Evolutionary conservation across 2,329 filamentous ascomycete species (phyloP).

Genomic region (Monilinia vaccinii-corymbosi): DNA sequence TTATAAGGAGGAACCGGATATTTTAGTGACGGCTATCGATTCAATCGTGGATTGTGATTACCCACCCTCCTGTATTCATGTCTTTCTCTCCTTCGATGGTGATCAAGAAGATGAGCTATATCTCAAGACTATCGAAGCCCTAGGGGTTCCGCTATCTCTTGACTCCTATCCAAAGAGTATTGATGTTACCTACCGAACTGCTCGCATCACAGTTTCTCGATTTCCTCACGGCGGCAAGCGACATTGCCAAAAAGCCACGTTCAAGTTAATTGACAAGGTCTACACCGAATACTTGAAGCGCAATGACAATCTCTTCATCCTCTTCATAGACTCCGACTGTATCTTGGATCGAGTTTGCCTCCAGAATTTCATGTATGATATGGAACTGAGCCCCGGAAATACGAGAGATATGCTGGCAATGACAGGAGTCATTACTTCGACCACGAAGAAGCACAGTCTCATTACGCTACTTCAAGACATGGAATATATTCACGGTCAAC

Average conservation of each 20-base stretch:
- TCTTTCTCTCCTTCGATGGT: conserved; percentile 93
- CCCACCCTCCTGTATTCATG: conserved; percentile 81
- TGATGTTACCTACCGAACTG: conserved; percentile 74
- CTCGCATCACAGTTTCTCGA: conserved; percentile 80
- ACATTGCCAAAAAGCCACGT: conserved; percentile 87
- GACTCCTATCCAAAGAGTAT: conserved; percentile 81
- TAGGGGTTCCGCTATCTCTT: conserved; percentile 71
- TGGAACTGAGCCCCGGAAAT: conserved; percentile 93
- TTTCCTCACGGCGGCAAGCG: conserved; percentile 92
- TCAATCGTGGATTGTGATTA: conserved; percentile 94
- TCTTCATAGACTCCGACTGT: conserved; percentile 97
- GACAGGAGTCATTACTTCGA: conserved; percentile 95
- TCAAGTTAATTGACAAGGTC: conserved; percentile 85
- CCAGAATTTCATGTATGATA: conserved; percentile 97
- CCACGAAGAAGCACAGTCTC: conserved; percentile 76
- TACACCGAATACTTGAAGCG: conserved; percentile 78
- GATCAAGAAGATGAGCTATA: conserved; percentile 84
- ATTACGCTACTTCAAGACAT: conserved; percentile 94
- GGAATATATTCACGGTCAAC: conserved; percentile 95
- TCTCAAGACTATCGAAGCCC: conserved; percentile 71
- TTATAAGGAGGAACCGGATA: conserved; percentile 81
- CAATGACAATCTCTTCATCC: conserved; percentile 87
- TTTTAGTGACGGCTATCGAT: conserved; percentile 77
- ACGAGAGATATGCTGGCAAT: conserved; percentile 90
- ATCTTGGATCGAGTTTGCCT: conserved; percentile 85